Evolutionary conservation across 1,139 yeast genomes (phyloP).

Genomic region (Saccharomyces pastorianus): DNA sequence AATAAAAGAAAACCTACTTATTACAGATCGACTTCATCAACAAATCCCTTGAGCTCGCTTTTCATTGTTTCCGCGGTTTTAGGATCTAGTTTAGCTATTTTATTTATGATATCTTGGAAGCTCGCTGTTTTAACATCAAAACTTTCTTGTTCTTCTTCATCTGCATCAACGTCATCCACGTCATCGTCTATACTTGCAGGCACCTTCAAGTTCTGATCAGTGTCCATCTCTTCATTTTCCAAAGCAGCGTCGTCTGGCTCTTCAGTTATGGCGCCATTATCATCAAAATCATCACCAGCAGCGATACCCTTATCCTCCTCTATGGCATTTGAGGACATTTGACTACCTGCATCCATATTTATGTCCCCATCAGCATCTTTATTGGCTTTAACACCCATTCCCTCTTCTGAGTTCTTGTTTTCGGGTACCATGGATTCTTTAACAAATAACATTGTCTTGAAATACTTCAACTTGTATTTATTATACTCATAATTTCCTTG

Average conservation of each 20-base stretch:
- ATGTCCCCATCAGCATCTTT: conserved; percentile 23
- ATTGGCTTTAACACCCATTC: conserved; percentile 18
- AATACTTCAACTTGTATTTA: conserved; percentile 36
- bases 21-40: conserved; percentile 40
- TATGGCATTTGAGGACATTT: background rate
- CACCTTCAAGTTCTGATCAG: conserved; percentile 15
- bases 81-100: conserved; percentile 33
- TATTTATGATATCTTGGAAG: conserved; percentile 35
- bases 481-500: conserved; percentile 37
- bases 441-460: conserved; percentile 29
- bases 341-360: conserved; percentile 12
- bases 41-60: conserved; percentile 35
- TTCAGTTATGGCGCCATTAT: conserved; percentile 30
- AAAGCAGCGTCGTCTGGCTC: conserved; percentile 30
- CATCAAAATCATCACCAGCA: conserved; percentile 30
- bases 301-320: conserved; percentile 16
- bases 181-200: conserved; percentile 16
- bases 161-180: conserved; percentile 24
- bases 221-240: conserved; percentile 28
- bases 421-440: conserved; percentile 25
- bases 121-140: conserved; percentile 31
- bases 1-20: background rate
- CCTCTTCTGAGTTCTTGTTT: conserved; percentile 26
- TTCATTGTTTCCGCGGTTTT: conserved; percentile 36
- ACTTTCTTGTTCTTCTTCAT: conserved; percentile 23